Evolutionary conservation across 2,329 filamentous ascomycete species (phyloP), one percentile per base, ranked within the genome.

Genomic region (Lasiodiplodia citricola): DNA sequence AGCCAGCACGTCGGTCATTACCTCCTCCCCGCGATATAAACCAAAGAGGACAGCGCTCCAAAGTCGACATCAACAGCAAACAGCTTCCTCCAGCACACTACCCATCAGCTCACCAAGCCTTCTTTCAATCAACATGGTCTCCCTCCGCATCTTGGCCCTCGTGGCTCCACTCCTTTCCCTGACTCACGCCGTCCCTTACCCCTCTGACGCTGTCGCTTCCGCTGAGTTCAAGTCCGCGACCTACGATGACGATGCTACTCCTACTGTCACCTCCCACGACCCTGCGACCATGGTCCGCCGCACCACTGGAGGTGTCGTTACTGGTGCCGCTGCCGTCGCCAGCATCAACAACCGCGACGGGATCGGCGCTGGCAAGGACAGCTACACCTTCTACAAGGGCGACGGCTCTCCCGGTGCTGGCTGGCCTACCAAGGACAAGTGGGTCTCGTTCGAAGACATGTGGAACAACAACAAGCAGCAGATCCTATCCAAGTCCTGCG

Each of bases 371-470:
- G 66, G 57, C n/a, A 18, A 28, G 6, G 77, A 78, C 72, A 73
- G 64, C 11, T 70, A 72, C 60, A 64, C 11, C 10, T 21, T 64
- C 50, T 78, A 77, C 71, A 64, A 56, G 6, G 81, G 81, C 25
- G 74, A 80, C 52, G 81, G 80, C 21, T 75, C 76, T 10, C 66
- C 71, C 18, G 71, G 72, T 5, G 72, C 75, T 37, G 80, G 81
- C 58, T 83, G 81, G 80, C 80, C 81, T 0, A 60, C 72, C 7
- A 70, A 75, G 68, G 70, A 69, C 31, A 54, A 74, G 21, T 82
- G 80, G 81, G 69, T 78, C 47, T 70, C 71, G 28, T 64, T 64
- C 60, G 60, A 64, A 44, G 31, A 64, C 60, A 64, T 64, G 60
- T 64, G 35, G 28, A 64, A 64, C 47, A 38, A 16, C 60, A 64